Base-by-base conservation (phyloP, 2,329 filamentous ascomycete species). In the Alternaria sp. region DNA sequence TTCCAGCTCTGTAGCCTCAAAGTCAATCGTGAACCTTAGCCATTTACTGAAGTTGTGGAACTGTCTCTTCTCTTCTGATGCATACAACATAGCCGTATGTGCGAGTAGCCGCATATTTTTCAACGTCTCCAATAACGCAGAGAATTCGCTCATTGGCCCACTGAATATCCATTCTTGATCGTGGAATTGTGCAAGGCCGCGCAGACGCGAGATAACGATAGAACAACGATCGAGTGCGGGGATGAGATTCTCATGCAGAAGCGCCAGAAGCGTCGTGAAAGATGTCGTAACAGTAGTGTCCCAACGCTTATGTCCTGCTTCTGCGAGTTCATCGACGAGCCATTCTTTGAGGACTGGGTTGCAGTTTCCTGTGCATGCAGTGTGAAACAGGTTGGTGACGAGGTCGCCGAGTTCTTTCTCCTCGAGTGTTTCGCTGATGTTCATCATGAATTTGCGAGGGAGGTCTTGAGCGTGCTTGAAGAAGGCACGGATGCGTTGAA, bases 241-340 rank as follows among this genome's bases (percentile, higher is more conserved):
- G 3, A 98, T 84, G 53, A 97, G 88, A 75, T 96, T 94, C 74
- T 97, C 90, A 73, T 97, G 94, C 0, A 93, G 84, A 12, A 98
- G 84, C 54, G 87, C 86, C 51, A 93, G 87, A 10, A 98, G 85
- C 55, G 88, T 90, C 61, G 92, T 89, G 20, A 97, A 89, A 1
- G 93, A 92, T 4, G 88, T 87, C 2, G 87, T 85, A 2, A 96
- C 91, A 6, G 92, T 90, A 73, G 94, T 96, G 65, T 98, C 94
- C 95, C 95, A 99, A 50, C 95, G 86, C 79, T 97, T 97, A 71
- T 97, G 92, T 0, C 93, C 93, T 90, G 95, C 65, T 54, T 74
- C 71, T 43, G 67, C 67, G 27, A 97, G 81, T 66, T 91, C 91
- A 72, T 97, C 93, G 5, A 94, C 87, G 1, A 99, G 84, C 90